Evolutionary conservation across 257 asterid genomes (phyloP).

Genomic region (Ligustrum vulgare): DNA sequence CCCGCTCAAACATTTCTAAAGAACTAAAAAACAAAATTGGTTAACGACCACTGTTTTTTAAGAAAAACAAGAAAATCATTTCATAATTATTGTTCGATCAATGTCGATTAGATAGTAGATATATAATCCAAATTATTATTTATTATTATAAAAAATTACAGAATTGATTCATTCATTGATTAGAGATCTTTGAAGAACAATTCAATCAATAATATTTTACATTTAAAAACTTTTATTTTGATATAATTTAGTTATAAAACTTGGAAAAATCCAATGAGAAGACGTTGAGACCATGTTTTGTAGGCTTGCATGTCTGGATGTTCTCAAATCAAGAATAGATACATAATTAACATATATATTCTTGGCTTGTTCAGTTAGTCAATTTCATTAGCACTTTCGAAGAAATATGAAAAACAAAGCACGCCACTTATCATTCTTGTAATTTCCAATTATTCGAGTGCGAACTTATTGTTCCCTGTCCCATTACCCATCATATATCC

Average conservation of each 20-base stretch:
- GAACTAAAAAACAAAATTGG: background rate
- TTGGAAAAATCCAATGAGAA: background rate
- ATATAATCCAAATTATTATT: background rate
- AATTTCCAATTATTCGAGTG: slow-evolving; percentile 26
- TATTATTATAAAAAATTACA: background rate
- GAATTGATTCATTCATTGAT: background rate
- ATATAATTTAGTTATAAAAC: background rate
- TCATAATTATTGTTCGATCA: background rate
- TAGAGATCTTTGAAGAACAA: background rate
- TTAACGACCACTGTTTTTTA: background rate
- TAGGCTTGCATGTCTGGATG: background rate
- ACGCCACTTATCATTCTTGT: background rate
- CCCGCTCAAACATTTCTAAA: background rate
- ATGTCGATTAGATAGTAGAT: background rate
- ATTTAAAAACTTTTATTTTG: background rate
- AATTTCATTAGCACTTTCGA: background rate
- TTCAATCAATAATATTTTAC: background rate
- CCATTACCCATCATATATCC: background rate
- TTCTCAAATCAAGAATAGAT: background rate
- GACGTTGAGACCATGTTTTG: background rate
- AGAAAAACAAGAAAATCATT: background rate
- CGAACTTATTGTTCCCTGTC: slow-evolving; percentile 26
- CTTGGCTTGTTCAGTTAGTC: background rate
- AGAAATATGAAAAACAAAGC: background rate
- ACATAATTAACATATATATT: background rate